Evolutionary conservation across 2,329 filamentous ascomycete genomes (phyloP).

Genomic region (Neurospora sp.): DNA sequence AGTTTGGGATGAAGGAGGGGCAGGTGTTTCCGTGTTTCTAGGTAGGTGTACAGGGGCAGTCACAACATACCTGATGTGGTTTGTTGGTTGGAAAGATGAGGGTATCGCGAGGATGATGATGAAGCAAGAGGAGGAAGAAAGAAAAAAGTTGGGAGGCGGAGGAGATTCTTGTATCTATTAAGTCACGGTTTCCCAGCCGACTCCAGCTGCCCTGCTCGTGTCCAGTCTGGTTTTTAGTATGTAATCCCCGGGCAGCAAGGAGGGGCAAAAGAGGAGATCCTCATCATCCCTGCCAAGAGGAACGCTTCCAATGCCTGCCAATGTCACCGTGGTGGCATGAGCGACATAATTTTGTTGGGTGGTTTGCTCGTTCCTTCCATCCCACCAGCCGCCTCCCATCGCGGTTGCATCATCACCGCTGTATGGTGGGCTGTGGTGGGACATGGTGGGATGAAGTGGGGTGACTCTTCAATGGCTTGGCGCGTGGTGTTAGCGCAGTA

Average conservation of each 20-base stretch:
- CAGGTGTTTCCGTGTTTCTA: neutral
- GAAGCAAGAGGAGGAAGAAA: conserved; percentile 4
- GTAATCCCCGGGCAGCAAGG: neutral
- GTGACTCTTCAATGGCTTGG: neutral
- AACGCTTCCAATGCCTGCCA: neutral
- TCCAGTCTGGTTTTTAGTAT: neutral
- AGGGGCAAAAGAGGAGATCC: neutral
- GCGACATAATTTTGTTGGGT: conserved; percentile 18
- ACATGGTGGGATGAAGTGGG: conserved; percentile 1
- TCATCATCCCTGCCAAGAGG: neutral
- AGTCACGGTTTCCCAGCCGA: neutral
- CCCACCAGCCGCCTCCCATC: conserved; percentile 3
- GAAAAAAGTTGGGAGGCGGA: neutral
- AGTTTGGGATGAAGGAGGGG: conserved; percentile 1
- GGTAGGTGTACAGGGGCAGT: neutral
- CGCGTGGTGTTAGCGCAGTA: neutral
- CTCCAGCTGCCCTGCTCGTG: neutral
- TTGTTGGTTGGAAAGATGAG: neutral
- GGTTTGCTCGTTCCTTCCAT: neutral
- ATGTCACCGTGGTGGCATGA: conserved; percentile 18
- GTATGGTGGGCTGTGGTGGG: neutral
- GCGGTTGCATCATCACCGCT: conserved; percentile 14
- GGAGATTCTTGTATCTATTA: neutral
- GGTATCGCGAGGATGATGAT: conserved; percentile 2
- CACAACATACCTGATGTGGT: neutral